A percentile compares a stretch with the other conserved stretches of the same genome.
Conservation (phyloP, 2,329 filamentous ascomycete genomes). For the Hypomyces perniciosus region DNA sequence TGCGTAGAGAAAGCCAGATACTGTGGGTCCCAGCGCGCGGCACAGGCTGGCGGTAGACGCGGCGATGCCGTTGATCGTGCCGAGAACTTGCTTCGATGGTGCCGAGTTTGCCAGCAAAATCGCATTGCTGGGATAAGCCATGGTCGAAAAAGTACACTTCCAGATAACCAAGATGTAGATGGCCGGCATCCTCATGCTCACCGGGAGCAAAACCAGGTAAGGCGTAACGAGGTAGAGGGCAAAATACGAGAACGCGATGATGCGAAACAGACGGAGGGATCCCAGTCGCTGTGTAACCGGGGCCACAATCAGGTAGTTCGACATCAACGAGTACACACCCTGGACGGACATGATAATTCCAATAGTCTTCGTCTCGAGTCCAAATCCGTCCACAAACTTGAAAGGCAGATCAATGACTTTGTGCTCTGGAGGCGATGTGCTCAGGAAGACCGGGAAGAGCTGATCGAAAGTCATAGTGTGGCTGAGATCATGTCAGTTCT, state of each 20-base stretch:
- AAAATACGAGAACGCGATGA: conserved; percentile 78
- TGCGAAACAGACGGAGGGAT: conserved; percentile 72
- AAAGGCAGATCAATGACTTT: conserved; percentile 64
- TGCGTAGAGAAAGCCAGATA: conserved; percentile 81
- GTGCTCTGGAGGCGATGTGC: conserved; percentile 51
- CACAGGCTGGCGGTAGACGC: conserved; percentile 86
- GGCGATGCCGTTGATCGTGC: conserved; percentile 87
- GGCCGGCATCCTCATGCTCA: conserved; percentile 62
- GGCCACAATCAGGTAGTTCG: conserved; percentile 80
- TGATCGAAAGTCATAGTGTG: conserved; percentile 97
- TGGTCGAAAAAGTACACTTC: conserved; percentile 89
- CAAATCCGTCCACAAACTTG: conserved; percentile 83
- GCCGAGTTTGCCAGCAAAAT: conserved; percentile 87
- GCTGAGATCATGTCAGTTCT: conserved; percentile 40
- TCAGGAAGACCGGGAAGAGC: conserved; percentile 86
- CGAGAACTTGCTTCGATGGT: conserved; percentile 75
- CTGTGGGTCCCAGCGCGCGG: conserved; percentile 79
- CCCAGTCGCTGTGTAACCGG: conserved; percentile 69
- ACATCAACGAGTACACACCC: conserved; percentile 81
- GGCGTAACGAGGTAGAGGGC: conserved; percentile 81
- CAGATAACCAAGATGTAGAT: conserved; percentile 75
- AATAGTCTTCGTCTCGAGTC: conserved; percentile 73
- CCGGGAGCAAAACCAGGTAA: conserved; percentile 80
- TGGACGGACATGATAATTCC: conserved; percentile 85
- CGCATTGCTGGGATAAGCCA: conserved; percentile 84